Conservation (phyloP, 1,284 basidiomycete species). For the Coniferiporia sulphurascens region DNA sequence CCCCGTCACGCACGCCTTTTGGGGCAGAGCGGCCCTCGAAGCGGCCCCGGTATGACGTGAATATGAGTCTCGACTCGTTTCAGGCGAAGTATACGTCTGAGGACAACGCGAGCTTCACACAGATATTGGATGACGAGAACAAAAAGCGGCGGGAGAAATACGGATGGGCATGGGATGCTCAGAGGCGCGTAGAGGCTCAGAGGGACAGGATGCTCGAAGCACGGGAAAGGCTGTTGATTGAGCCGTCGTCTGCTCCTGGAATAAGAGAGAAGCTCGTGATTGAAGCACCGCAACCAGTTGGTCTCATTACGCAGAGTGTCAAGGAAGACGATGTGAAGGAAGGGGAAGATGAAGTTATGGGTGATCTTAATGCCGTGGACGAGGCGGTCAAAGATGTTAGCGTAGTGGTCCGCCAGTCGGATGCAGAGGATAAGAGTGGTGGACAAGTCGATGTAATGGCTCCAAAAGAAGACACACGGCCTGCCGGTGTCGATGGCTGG, state of each 20-base stretch:
- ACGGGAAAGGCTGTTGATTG: slow-evolving; percentile 63
- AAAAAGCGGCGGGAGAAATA: slow-evolving; percentile 69
- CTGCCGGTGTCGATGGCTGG: slow-evolving; percentile 77
- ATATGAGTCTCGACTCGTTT: slow-evolving; percentile 75
- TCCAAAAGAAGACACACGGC: slow-evolving; percentile 63
- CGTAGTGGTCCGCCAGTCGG: slow-evolving; percentile 12
- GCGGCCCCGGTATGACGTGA: slow-evolving; percentile 51
- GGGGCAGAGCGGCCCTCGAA: slow-evolving; percentile 42
- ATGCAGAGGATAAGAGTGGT: slow-evolving; percentile 27
- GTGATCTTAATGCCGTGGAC: slow-evolving; percentile 18
- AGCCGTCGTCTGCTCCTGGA: slow-evolving; percentile 56
- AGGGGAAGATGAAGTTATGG: slow-evolving; percentile 24
- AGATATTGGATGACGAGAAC: slow-evolving; percentile 88
- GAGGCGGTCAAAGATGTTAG: slow-evolving; percentile 29
- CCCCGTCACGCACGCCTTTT: slow-evolving; percentile 49
- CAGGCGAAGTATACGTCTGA: slow-evolving; percentile 91
- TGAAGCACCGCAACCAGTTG: slow-evolving; percentile 48
- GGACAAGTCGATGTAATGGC: slow-evolving; percentile 64
- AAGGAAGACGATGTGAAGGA: slow-evolving; percentile 23
- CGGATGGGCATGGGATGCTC: slow-evolving; percentile 90
- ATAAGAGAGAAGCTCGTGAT: slow-evolving; percentile 64
- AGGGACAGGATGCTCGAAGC: slow-evolving; percentile 56
- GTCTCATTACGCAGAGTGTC: slow-evolving; percentile 41
- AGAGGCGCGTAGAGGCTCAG: slow-evolving; percentile 69
- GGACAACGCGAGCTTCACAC: slow-evolving; percentile 91